Base-by-base conservation (phyloP, 2,329 filamentous ascomycete species). In the Talaromyces funiculosus region DNA sequence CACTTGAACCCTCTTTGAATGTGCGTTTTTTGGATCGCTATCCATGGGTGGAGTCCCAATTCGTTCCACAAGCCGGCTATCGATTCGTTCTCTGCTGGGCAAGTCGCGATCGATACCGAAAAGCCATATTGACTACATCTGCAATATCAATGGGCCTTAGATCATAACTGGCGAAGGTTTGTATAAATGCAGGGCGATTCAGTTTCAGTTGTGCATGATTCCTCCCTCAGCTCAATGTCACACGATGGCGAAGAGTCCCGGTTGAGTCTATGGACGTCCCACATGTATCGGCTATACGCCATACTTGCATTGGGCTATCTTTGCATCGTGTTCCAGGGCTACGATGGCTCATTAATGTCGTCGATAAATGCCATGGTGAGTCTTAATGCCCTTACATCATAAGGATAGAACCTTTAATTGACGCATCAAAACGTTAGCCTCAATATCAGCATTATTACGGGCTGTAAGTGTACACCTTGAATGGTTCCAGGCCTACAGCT, bases 341-440 rank as follows among this genome's bases (percentile, higher is more conserved):
- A 62, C 40, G 60, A 62, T 59, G 60, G 60, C 35, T 38, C 55
- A 2, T n/a, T 62, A 16, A 62, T 62, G 60, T 31, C 45, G 18
- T 51, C 60, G 16, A 59, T 62, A 22, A 62, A 62, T 51, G 56
- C 56, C 3, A 59, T 62, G 60, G 55, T 59, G 18, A 59, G 57
- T 49, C 6, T 16, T 6, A 6, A 9, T n/a, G 16, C 14, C 29
- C 12, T 35, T 20, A 6, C 1, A 49, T 7, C 12, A 35, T 29
- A 51, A 20, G 24, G 8, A 33, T 14, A 54, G 10, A 24, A 43
- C n/a, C 7, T 14, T 14, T 8, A 35, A 29, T 26, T 47, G 26
- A 16, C 33, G 1, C 3, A 26, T n/a, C 12, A n/a, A n/a, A n/a
- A n/a, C 29, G 40, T 31, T 22, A 61, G 59, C 59, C 59, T 53